Percentiles rank a stretch among this genome's conserved stretches.
Evolutionary conservation across 805 yeast genomes (phyloP).

Genomic region (Metschnikowia amazonensis): DNA sequence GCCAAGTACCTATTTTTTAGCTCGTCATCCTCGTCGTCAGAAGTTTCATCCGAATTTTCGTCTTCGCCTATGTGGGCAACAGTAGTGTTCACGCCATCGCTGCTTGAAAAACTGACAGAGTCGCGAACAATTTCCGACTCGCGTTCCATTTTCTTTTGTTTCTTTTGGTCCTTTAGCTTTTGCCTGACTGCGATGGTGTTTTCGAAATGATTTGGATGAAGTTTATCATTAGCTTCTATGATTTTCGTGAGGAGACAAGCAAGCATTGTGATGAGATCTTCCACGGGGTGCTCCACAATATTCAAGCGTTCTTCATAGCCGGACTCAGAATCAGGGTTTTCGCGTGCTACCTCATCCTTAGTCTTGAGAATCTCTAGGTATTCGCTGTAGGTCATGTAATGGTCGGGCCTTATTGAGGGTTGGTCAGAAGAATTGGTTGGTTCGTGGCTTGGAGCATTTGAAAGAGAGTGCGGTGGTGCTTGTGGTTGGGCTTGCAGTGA

Average conservation of each 20-base stretch:
- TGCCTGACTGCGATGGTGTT: slow-evolving; percentile 42
- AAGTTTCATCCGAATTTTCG: slow-evolving; percentile 21
- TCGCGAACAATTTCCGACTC: slow-evolving; percentile 6
- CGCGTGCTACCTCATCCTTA: slow-evolving; percentile 12
- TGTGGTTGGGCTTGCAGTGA: slow-evolving; percentile 1
- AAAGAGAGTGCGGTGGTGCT: background rate
- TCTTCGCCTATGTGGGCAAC: slow-evolving; percentile 20
- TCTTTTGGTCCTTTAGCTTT: slow-evolving; percentile 33
- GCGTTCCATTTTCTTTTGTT: slow-evolving; percentile 25
- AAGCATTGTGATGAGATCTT: slow-evolving; percentile 77
- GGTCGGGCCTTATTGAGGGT: slow-evolving; percentile 31
- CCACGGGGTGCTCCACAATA: slow-evolving; percentile 78
- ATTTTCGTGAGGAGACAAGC: slow-evolving; percentile 81
- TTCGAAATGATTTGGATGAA: slow-evolving; percentile 66
- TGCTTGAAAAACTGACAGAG: slow-evolving; percentile 11
- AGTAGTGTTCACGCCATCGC: slow-evolving; percentile 16
- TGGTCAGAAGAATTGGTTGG: background rate
- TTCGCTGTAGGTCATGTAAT: slow-evolving; percentile 42
- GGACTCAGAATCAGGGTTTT: slow-evolving; percentile 12
- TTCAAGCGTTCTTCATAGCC: slow-evolving; percentile 54
- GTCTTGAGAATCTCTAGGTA: slow-evolving; percentile 30
- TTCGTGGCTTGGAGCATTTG: background rate
- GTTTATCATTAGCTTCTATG: slow-evolving; percentile 82
- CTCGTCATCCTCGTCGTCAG: slow-evolving; percentile 37
- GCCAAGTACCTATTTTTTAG: slow-evolving; percentile 53